Base-by-base conservation (phyloP, 257 asterid species). In the Linderniella brevidens region DNA sequence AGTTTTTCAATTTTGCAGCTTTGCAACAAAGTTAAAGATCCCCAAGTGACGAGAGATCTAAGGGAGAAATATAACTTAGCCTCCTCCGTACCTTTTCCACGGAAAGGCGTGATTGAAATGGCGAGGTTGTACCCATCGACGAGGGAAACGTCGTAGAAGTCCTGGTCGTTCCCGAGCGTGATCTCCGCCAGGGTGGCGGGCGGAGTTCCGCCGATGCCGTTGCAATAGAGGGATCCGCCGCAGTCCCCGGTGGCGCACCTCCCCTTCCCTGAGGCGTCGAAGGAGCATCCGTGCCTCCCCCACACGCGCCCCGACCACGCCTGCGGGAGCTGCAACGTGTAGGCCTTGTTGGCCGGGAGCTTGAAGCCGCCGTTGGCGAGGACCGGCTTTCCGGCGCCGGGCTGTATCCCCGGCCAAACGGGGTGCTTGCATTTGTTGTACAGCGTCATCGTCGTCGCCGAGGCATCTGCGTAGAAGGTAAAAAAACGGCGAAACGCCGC, bases 261-360 rank as follows among this genome's bases (percentile, higher is more conserved):
- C 12, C 97, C 97, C 0, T 47, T 75, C 0, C 97, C 97, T 35
- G 74, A 35, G 25, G 75, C 71, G 53, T 77, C 72, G 55, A 86
- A 86, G 11, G 79, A 56, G 62, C 97, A 86, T 13, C 94, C 97
- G 35, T 82, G 86, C 7, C 97, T 86, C 13, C 92, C 97, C 97
- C 97, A 86, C 48, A 82, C 46, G 38, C 97, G 87, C 48, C 97
- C 97, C 3, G 97, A 86, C 97, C 97, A 86, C 8, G 53, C 82
- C 0, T 75, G 64, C 0, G 92, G 94, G 36, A 82, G 74, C 10
- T 52, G 77, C 48, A 86, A 75, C 0, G 68, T 53, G 76, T 67
- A 75, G 4, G 77, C 50, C 58, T 75, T 79, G 55, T 64, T 66
- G 5, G 87, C 77, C 11, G 60, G 73, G 9, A 86, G 78, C 71